Base-by-base conservation (phyloP, 345 rosid species). In the Conringia planisiliqua region DNA sequence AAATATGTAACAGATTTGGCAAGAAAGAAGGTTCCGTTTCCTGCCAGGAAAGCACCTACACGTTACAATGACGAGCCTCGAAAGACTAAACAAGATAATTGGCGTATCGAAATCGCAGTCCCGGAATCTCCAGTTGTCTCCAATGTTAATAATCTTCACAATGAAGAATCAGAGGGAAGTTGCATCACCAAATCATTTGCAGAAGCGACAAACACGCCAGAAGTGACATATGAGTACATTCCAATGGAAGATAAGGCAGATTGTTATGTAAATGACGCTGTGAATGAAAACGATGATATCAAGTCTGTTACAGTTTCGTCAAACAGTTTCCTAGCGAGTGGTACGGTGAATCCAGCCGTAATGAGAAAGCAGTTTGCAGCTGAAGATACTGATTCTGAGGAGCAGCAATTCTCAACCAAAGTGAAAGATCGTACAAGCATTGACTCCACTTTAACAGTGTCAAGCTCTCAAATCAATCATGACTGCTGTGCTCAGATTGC, bases 121-220 rank as follows among this genome's bases (percentile, higher is more conserved):
- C 85, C 97, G 3, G 84, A 82, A 80, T 70, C 74, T 65, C 82
- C 74, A 55, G 55, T 59, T 55, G 67, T 72, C 58, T 78, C 86
- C 75, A 61, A 79, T 61, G 73, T 79, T 47, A 80, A 82, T 61
- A 80, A 83, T 60, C 46, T 72, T 79, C 84, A 83, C 35, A 85
- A 84, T 77, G 96, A 91, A 77, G 97, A 93, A 84, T 88, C 96
- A 22, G 95, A 89, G 68, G 87, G 87, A 52, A 88, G 98, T 79
- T 87, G 86, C 62, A 67, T 88, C 68, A 87, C 90, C 17, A 91
- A 86, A 79, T 80, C 85, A 27, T 54, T 83, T 64, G 93, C 82
- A 71, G 83, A 86, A 59, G 63, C 79, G 29, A 74, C 76, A 68
- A 62, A 88, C 79, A 65, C 73, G 35, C 88, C 73, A 68, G 85